Evolutionary conservation across 306 rosid genomes (phyloP), one percentile per base, ranked within the genome.

Genomic region (Rubus idaeus): DNA sequence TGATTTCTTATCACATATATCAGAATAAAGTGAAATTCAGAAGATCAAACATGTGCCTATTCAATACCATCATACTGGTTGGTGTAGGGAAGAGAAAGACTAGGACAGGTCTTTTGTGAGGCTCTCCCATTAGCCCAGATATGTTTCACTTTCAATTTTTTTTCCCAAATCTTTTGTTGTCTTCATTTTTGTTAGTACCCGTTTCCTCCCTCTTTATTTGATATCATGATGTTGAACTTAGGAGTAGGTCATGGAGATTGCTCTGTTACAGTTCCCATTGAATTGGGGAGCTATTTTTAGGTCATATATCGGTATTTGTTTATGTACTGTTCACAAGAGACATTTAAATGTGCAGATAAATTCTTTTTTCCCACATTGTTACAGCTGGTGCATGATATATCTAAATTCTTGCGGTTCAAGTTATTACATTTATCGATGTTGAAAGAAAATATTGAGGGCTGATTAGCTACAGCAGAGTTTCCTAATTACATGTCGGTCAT

Each of bases 341-440:
- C 91, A 83, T 87, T 88, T 84, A 79, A 88, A 89, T 90, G 96
- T 92, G 97, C 97, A 92, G 89, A 86, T 74, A 80, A 84, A 85
- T 88, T 87, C 80, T 87, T 86, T 86, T 78, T 71, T 63, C 82
- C 71, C 71, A 39, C 49, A 30, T 61, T 61, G 26, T 17, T 61
- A 46, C 44, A 10, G 46, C 5, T 58, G 11, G 56, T 16, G 30
- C n/a, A 12, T 68, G 56, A 57, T 66, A 57, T 23, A 80, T 67
- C 71, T 26, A 9, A 13, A 13, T 58, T 44, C 64, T 51, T 51
- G 61, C 35, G 4, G 17, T 0, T 26, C 53, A n/a, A n/a, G 67
- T 65, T 18, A 18, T 41, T 65, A 17, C 3, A 4, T 7, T 8
- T 40, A 9, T 65, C 10, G 70, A 18, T 65, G 44, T 2, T 16